Percentiles rank a stretch among this genome's conserved stretches.
Evolutionary conservation across 306 rosid species (phyloP).

Genomic region (Spatholobus suberectus): DNA sequence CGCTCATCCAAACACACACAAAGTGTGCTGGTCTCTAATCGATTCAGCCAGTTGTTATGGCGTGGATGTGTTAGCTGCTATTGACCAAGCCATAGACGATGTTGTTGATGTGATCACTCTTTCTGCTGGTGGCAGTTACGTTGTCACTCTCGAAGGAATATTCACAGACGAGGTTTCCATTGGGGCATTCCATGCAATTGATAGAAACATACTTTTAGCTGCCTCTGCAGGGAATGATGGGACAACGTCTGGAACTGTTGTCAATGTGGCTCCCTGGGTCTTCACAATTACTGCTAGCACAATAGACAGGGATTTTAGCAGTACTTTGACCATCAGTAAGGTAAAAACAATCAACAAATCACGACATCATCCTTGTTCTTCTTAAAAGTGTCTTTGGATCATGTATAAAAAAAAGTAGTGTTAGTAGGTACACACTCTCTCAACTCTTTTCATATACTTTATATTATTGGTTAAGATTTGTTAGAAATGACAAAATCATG

Average conservation of each 20-base stretch:
- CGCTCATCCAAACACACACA: no score
- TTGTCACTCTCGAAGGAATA: constrained; percentile 13
- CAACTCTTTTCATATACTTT: no score
- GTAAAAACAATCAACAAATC: no score
- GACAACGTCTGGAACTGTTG: constrained; percentile 39
- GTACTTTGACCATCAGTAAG: constrained; percentile 45
- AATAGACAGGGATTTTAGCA: constrained; percentile 48
- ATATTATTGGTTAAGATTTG: no score
- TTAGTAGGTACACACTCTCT: no score
- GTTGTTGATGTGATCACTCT: constrained; percentile 63
- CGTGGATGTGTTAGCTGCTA: constrained; percentile 64
- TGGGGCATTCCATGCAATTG: constrained; percentile 63
- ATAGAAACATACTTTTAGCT: constrained; percentile 46
- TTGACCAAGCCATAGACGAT: constrained; percentile 65
- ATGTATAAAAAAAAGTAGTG: no score
- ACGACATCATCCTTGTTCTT: background rate
- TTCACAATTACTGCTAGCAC: constrained; percentile 73
- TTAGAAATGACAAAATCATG: no score
- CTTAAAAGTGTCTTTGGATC: no score
- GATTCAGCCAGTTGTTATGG: constrained; percentile 49
- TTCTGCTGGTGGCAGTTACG: constrained; percentile 53
- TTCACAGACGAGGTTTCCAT: constrained; percentile 48
- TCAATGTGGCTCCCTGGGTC: constrained; percentile 54
- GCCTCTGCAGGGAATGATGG: constrained; percentile 66
- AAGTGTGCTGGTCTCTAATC: constrained; percentile 68